These are phyloP conservation scores for Cardiospermum halicacabum DNA, from an alignment of 345 rosid genomes.

Conservation along the genomic window DNA sequence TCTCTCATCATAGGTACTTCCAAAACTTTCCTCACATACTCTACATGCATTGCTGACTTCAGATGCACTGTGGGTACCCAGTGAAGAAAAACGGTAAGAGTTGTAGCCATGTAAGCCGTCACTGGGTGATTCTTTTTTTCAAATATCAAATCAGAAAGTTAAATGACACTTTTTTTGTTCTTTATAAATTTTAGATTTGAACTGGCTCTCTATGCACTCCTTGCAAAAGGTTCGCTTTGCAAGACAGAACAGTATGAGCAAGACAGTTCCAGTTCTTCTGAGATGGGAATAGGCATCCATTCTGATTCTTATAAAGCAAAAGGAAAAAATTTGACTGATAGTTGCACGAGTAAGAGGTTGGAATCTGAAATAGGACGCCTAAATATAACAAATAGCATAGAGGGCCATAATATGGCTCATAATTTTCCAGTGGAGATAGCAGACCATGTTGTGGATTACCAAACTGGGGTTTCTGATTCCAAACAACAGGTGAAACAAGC, in stretches of 20 bases:
- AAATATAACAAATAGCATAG: conserved; percentile 41
- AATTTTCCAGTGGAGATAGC: conserved; percentile 47
- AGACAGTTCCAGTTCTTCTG: conserved; percentile 46
- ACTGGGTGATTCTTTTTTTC: conserved; percentile 16
- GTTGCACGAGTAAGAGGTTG: conserved; percentile 38
- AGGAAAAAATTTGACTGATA: conserved; percentile 45
- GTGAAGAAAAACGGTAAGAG: conserved; percentile 87
- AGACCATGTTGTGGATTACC: conserved; percentile 48
- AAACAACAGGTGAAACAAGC: conserved; percentile 41
- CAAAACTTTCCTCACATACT: conserved; percentile 88
- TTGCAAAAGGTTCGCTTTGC: conserved; percentile 61
- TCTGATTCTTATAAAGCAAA: conserved; percentile 47
- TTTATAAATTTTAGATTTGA: conserved; percentile 61
- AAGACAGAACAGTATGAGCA: conserved; percentile 52
- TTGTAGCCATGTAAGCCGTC: conserved; percentile 5
- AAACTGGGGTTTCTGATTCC: conserved; percentile 44
- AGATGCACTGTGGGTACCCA: conserved; percentile 87
- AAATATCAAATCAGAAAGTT: conserved; percentile 13
- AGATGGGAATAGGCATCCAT: conserved; percentile 35
- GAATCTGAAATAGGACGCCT: conserved; percentile 55
- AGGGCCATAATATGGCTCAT: conserved; percentile 32
- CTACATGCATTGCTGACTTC: conserved; percentile 90
- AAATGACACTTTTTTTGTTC: conserved; percentile 19
- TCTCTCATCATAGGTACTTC: conserved; percentile 59
- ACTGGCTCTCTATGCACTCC: conserved; percentile 68